Conservation (phyloP, 441 rosid genomes). For the Eutrema salsugineum region DNA sequence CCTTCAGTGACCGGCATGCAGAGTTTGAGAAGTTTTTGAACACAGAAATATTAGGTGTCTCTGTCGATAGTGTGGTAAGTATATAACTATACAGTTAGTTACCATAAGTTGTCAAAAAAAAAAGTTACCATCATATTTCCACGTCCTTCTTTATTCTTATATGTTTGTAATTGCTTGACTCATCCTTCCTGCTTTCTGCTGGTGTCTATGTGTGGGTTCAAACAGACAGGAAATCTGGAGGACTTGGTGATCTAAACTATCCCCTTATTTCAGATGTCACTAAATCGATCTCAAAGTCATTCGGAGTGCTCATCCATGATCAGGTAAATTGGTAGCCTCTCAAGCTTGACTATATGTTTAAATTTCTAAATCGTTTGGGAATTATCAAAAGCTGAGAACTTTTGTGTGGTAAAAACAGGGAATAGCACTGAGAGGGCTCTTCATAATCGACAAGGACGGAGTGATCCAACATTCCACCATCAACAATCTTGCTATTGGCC, state of each 20-base stretch:
- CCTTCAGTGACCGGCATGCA: slow-evolving; percentile 84
- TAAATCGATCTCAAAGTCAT: too few relatives aligned
- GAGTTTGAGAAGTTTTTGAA: slow-evolving; percentile 81
- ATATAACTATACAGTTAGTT: slow-evolving; percentile 4
- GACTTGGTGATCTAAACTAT: too few relatives aligned
- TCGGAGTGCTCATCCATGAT: too few relatives aligned
- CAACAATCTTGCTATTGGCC: slow-evolving; percentile 89
- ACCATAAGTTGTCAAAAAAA: too few relatives aligned
- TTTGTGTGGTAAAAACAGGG: slow-evolving; percentile 45
- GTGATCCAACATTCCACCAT: slow-evolving; percentile 84
- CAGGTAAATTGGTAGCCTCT: neutral
- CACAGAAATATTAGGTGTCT: slow-evolving; percentile 80
- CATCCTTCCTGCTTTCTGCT: too few relatives aligned
- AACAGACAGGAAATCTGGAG: too few relatives aligned
- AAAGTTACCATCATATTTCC: neutral
- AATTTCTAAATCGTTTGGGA: neutral
- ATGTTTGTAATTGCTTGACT: too few relatives aligned
- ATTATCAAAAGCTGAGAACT: too few relatives aligned
- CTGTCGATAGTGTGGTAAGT: slow-evolving; percentile 83
- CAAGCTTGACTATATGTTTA: neutral
- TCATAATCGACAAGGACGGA: slow-evolving; percentile 91
- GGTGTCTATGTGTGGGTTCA: too few relatives aligned
- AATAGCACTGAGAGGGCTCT: slow-evolving; percentile 81
- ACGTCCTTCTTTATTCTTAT: neutral
- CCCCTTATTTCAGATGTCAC: too few relatives aligned